Percentiles rank a stretch among this genome's conserved stretches.
Conservation (phyloP, 2,329 filamentous ascomycete species). For the Fusarium lateritium region DNA sequence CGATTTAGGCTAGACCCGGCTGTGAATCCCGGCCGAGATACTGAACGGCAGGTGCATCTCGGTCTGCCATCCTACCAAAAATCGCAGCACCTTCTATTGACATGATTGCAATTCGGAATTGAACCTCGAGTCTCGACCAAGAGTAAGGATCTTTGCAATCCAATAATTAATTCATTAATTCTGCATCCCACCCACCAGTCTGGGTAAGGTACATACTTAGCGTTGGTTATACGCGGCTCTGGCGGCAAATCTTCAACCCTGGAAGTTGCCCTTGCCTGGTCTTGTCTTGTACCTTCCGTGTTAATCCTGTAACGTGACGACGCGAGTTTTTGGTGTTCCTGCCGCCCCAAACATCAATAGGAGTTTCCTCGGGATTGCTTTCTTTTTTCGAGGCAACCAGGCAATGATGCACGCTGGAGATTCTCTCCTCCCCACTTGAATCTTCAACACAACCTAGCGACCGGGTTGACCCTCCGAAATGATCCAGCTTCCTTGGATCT, state of each 20-base stretch:
- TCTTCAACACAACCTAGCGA: slow-evolving; percentile 8
- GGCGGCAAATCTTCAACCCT: slow-evolving; percentile 42
- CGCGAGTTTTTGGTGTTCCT: slow-evolving; percentile 19
- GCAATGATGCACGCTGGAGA: not conserved
- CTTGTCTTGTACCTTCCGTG: slow-evolving; percentile 12
- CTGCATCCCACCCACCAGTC: slow-evolving; percentile 28
- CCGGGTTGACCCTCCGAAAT: slow-evolving; percentile 7
- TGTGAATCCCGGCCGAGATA: slow-evolving; percentile 37
- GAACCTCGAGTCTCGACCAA: slow-evolving; percentile 24
- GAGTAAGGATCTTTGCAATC: slow-evolving; percentile 28
- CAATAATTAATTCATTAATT: slow-evolving; percentile 18
- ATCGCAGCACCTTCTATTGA: slow-evolving; percentile 27
- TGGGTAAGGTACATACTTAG: slow-evolving; percentile 17
- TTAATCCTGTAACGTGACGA: slow-evolving; percentile 20
- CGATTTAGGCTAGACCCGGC: slow-evolving; percentile 46
- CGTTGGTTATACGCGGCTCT: slow-evolving; percentile 40
- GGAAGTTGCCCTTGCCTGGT: not conserved
- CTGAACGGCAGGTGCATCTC: slow-evolving; percentile 15
- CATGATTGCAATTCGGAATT: not conserved
- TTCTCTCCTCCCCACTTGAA: slow-evolving; percentile 10
- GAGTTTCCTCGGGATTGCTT: slow-evolving; percentile 37
- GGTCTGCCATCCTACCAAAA: slow-evolving; percentile 19
- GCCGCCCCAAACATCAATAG: slow-evolving; percentile 16
- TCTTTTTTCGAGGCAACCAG: slow-evolving; percentile 15
- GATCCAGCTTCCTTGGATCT: slow-evolving; percentile 21